A percentile compares a stretch with the other conserved stretches of the same genome.
phyloP scores from a whole-genome alignment of 108 stramenopile genomes.

The Pseudonitzschia delicatissima region DNA sequence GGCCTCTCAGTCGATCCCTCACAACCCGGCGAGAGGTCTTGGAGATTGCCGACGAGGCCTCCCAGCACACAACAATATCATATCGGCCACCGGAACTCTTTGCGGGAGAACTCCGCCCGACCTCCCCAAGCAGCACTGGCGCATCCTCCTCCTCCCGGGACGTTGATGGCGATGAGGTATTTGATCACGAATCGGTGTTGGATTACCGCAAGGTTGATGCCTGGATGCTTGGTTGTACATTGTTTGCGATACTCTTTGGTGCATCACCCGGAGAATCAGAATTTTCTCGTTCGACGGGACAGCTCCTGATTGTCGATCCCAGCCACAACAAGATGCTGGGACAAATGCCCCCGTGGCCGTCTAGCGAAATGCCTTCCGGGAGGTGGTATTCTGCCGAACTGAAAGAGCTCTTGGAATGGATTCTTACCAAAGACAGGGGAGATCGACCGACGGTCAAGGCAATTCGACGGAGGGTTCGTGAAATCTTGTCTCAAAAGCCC shows the following conservation, averaged over 20 bases:
- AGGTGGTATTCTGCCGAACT: constrained; percentile 43
- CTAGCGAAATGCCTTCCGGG: constrained; percentile 2
- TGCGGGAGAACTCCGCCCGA: constrained; percentile 55
- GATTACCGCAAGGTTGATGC: constrained; percentile 77
- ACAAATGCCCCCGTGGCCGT: constrained; percentile 29
- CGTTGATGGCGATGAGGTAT: not conserved
- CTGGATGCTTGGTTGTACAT: constrained; percentile 75
- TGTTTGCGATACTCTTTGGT: constrained; percentile 82
- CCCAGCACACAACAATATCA: constrained; percentile 66
- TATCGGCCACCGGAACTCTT: constrained; percentile 87
- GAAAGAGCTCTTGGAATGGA: constrained; percentile 22
- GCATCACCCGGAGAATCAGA: constrained; percentile 77
- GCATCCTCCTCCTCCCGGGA: constrained; percentile 14
- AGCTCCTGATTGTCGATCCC: constrained; percentile 63
- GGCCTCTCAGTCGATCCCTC: constrained; percentile 32
- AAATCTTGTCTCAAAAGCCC: not conserved
- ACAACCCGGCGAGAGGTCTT: constrained; percentile 19
- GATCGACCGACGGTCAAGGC: constrained; percentile 31
- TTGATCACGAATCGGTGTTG: constrained; percentile 13
- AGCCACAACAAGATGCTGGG: constrained; percentile 49
- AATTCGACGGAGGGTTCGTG: constrained; percentile 19
- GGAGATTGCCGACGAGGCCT: constrained; percentile 50
- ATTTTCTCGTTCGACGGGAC: constrained; percentile 38
- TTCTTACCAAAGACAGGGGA: constrained; percentile 32
- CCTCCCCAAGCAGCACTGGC: not conserved